phyloP scores from a whole-genome alignment of 208 protist genomes.

The Herpetomonas tarakana region DNA sequence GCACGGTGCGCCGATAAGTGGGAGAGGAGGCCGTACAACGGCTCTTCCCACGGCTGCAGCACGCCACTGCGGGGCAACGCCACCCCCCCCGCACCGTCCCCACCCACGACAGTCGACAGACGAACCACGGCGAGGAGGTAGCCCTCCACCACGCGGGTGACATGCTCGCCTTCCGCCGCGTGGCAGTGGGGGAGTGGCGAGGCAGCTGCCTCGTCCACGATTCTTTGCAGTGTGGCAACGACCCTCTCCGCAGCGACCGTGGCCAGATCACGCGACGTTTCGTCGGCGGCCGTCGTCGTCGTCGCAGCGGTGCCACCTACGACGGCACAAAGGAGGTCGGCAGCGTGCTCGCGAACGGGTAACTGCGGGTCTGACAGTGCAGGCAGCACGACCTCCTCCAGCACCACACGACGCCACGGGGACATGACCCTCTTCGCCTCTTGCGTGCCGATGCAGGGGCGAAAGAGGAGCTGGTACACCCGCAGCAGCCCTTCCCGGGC shows the following conservation, averaged over 20 bases:
- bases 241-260: background rate
- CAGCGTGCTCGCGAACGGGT: conserved; percentile 24
- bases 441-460: no score
- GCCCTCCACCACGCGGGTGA: conserved; percentile 36
- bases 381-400: conserved; percentile 15
- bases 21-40: conserved; percentile 36
- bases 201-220: conserved; percentile 1
- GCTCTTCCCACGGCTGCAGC: background rate
- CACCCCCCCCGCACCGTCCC: no score
- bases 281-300: background rate
- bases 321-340: conserved; percentile 13
- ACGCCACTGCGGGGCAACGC: background rate
- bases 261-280: background rate
- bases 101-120: conserved; percentile 2
- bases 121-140: conserved; percentile 32
- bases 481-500: conserved; percentile 24
- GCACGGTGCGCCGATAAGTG: conserved; percentile 52
- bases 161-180: conserved; percentile 28
- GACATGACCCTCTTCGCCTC: conserved; percentile 21
- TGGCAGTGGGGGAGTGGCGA: conserved; percentile 10
- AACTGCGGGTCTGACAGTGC: conserved; percentile 25
- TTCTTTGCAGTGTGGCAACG: background rate
- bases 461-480: conserved; percentile 8
- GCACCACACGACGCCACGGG: conserved; percentile 8
- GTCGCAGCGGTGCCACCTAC: background rate